These are phyloP conservation scores for Podaxis rugospora DNA, from an alignment of 768 basidiomycete species.

Conservation along the genomic window DNA sequence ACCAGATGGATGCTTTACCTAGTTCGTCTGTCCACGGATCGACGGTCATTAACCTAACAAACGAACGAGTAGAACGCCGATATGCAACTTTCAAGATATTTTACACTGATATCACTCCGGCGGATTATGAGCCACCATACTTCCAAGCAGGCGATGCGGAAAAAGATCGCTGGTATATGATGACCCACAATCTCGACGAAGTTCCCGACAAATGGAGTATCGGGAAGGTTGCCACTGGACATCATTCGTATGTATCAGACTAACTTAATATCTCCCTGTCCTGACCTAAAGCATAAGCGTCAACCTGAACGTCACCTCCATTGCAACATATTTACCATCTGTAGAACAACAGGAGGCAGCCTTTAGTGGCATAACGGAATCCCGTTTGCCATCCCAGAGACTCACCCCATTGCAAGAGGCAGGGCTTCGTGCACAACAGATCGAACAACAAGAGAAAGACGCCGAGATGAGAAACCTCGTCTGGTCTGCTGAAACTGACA, in stretches of 20 bases:
- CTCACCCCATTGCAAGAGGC: conserved; percentile 60
- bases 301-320: conserved; percentile 66
- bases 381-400: conserved; percentile 24
- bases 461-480: conserved; percentile 58
- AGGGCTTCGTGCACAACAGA: conserved; percentile 45
- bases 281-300: conserved; percentile 38
- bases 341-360: conserved; percentile 53
- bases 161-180: conserved; percentile 77
- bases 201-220: conserved; percentile 69
- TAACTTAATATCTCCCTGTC: not conserved
- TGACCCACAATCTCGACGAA: conserved; percentile 70
- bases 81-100: conserved; percentile 88
- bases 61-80: conserved; percentile 52
- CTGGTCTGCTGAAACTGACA: conserved; percentile 57
- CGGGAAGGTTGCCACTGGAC: conserved; percentile 65
- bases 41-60: not conserved
- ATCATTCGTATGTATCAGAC: conserved; percentile 54
- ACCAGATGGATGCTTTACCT: conserved; percentile 75
- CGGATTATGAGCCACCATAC: conserved; percentile 80
- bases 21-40: conserved; percentile 38
- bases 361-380: conserved; percentile 46
- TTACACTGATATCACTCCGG: conserved; percentile 75
- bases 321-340: conserved; percentile 70
- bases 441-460: conserved; percentile 57
- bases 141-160: conserved; percentile 69